A percentile compares a stretch with the other conserved stretches of the same genome.
phyloP scores from a whole-genome alignment of 75 land plant genomes.

The Sequoiadendron giganteum region DNA sequence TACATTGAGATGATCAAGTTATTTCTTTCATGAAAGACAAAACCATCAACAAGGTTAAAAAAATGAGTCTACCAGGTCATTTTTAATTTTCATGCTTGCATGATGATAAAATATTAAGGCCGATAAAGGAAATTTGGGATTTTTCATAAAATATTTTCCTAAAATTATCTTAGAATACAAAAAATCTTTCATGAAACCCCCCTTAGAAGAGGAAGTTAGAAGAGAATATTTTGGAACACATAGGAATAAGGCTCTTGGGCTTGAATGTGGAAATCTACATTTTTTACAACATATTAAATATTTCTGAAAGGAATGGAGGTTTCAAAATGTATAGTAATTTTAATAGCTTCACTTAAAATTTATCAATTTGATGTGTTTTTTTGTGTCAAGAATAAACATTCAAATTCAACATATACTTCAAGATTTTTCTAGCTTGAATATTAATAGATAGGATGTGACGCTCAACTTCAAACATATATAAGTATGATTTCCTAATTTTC shows the following conservation, averaged over 20 bases:
- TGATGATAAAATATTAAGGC: not conserved
- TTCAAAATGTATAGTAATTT: not conserved
- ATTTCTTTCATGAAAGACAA: not conserved
- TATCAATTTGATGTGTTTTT: not conserved
- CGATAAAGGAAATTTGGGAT: not conserved
- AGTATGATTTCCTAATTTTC: too few species aligned
- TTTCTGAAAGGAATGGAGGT: not conserved
- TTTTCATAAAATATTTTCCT: not conserved
- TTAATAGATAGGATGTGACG: not conserved
- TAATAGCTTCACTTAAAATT: not conserved
- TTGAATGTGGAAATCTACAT: not conserved
- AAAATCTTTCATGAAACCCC: not conserved
- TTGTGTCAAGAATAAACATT: not conserved
- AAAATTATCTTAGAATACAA: not conserved
- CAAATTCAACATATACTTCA: not conserved
- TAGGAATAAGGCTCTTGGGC: not conserved
- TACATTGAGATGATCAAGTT: not conserved
- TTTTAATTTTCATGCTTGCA: not conserved
- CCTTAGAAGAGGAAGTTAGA: not conserved
- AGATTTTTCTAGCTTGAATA: not conserved
- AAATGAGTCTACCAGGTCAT: not conserved
- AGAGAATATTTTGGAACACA: not conserved
- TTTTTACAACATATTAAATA: not conserved
- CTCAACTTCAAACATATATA: not conserved
- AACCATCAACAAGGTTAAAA: not conserved